phyloP scores from a whole-genome alignment of 768 basidiomycete genomes.

The Tricholoma matsutake region DNA sequence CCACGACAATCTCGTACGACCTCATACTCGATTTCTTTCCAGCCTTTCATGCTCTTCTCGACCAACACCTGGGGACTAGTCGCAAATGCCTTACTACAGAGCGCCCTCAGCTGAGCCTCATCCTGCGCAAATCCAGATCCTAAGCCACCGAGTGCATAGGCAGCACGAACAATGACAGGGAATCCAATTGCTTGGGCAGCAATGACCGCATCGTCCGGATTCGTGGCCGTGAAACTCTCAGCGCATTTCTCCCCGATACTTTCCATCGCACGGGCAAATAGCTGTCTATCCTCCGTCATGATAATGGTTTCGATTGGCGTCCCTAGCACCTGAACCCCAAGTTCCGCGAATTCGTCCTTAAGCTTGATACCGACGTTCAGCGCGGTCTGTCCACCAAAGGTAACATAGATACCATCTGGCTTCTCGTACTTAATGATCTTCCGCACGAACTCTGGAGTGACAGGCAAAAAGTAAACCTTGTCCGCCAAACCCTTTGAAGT shows the following conservation, averaged over 20 bases:
- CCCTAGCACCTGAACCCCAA: constrained; percentile 92
- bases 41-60: constrained; percentile 99
- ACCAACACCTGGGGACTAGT: constrained; percentile 98
- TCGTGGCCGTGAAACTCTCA: constrained; percentile 85
- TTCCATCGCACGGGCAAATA: constrained; percentile 93
- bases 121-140: constrained; percentile 97
- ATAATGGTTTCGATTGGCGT: constrained; percentile 98
- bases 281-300: constrained; percentile 92
- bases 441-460: constrained; percentile 95
- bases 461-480: constrained; percentile 99
- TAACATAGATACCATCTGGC: constrained; percentile 98
- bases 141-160: constrained; percentile 93
- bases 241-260: constrained; percentile 96
- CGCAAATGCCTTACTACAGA: constrained; percentile 94
- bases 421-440: constrained; percentile 99
- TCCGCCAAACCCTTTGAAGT: constrained; percentile 97
- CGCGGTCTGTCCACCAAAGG: constrained; percentile 98
- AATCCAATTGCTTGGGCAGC: constrained; percentile 88
- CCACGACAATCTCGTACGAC: constrained; percentile 97
- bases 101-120: constrained; percentile 80
- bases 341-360: constrained; percentile 89
- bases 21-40: constrained; percentile 99
- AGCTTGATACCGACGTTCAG: constrained; percentile 96
- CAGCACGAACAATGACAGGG: constrained; percentile 95
- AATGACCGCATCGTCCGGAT: constrained; percentile 73